Evolutionary conservation across 148 eudicot genomes (phyloP).

Genomic region (Cornus suecica): DNA sequence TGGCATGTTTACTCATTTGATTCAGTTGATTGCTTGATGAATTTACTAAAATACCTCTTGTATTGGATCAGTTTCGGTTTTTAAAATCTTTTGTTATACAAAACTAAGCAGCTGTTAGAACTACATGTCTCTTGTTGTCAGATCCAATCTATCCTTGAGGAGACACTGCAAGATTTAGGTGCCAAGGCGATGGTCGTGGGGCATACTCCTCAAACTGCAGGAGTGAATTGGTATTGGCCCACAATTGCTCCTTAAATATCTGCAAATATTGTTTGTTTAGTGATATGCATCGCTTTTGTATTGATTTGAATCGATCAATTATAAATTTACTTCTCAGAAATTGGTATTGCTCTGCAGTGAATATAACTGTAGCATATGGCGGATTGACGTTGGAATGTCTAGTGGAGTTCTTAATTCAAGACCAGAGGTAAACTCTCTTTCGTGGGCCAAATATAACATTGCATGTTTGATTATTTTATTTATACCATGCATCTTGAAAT

Average conservation of each 20-base stretch:
- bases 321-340: not conserved
- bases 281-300: not conserved
- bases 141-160: constrained; percentile 66
- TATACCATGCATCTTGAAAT: not conserved
- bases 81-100: not conserved
- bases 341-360: constrained; percentile 43
- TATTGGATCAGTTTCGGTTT: not conserved
- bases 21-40: not conserved
- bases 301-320: not conserved
- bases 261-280: not conserved
- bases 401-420: constrained; percentile 90
- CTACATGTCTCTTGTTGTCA: constrained; percentile 18
- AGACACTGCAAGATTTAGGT: constrained; percentile 71
- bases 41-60: not conserved
- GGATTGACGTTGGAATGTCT: constrained; percentile 98
- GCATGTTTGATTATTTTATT: not conserved
- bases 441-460: not conserved
- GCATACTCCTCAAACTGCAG: constrained; percentile 86
- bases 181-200: constrained; percentile 98
- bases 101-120: not conserved
- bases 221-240: constrained; percentile 75
- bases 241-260: constrained; percentile 2
- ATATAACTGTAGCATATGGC: constrained; percentile 87
- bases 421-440: constrained; percentile 65
- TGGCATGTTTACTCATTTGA: constrained; percentile 1